Percentiles rank a stretch among this genome's conserved stretches.
Evolutionary conservation across 78 protist species (phyloP).

Genomic region (Dictyostelium citrinum): DNA sequence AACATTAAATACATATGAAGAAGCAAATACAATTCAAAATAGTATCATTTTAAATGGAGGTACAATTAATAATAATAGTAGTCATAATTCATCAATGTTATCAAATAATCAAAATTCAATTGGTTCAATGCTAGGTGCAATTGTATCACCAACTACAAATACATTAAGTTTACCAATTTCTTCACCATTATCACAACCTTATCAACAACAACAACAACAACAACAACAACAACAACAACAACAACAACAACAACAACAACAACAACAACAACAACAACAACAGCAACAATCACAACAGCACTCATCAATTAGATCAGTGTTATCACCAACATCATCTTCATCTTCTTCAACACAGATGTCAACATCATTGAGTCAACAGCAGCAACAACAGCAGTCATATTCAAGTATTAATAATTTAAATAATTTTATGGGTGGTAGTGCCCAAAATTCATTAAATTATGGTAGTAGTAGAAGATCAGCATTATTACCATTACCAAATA

Average conservation of each 20-base stretch:
- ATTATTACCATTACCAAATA: slow-evolving; percentile 4
- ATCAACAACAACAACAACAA: neutral
- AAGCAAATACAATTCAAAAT: neutral
- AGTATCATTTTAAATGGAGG: neutral
- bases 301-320: neutral
- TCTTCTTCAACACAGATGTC: neutral
- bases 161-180: neutral
- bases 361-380: neutral
- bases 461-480: neutral
- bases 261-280: neutral
- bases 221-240: neutral
- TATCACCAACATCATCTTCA: neutral
- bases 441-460: slow-evolving; percentile 32
- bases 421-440: neutral
- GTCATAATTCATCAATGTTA: neutral
- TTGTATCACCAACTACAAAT: slow-evolving; percentile 4
- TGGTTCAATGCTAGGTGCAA: neutral
- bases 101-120: neutral
- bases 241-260: neutral
- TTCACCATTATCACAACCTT: neutral
- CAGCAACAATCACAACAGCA: neutral
- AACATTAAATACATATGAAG: neutral
- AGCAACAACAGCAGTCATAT: neutral
- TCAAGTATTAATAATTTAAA: neutral
- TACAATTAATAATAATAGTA: neutral